Percentiles rank a stretch among this genome's conserved stretches.
These are phyloP conservation scores for Colletotrichum karsti DNA, from an alignment of 2,329 filamentous ascomycete genomes.

Conservation along the genomic window DNA sequence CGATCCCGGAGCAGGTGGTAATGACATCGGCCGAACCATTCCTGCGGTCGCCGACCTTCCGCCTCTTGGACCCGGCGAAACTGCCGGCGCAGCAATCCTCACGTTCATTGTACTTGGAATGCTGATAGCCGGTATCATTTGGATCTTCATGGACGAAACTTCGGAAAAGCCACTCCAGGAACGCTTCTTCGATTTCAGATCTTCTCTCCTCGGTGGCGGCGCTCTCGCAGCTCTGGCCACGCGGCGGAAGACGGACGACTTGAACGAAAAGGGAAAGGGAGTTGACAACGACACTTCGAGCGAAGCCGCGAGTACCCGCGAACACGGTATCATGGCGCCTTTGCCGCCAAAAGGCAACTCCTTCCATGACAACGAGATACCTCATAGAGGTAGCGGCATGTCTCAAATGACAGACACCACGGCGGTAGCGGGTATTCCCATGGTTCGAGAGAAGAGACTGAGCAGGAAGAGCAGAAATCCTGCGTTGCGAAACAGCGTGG, in stretches of 20 bases:
- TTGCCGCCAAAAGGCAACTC: neutral
- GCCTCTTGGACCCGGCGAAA: slow-evolving; percentile 59
- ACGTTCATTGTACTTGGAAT: slow-evolving; percentile 66
- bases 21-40: slow-evolving; percentile 52
- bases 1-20: slow-evolving; percentile 54
- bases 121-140: slow-evolving; percentile 61
- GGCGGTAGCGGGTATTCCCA: neutral
- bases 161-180: slow-evolving; percentile 41
- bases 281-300: slow-evolving; percentile 15
- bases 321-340: neutral
- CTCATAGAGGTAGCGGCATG: slow-evolving; percentile 3
- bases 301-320: slow-evolving; percentile 6
- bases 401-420: slow-evolving; percentile 18
- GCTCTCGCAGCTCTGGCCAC: slow-evolving; percentile 5
- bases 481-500: slow-evolving; percentile 17
- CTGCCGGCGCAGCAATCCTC: slow-evolving; percentile 71
- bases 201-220: slow-evolving; percentile 11
- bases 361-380: neutral
- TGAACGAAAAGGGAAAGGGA: slow-evolving; percentile 28
- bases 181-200: slow-evolving; percentile 39
- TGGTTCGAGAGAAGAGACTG: slow-evolving; percentile 21
- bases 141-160: slow-evolving; percentile 59
- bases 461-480: slow-evolving; percentile 8
- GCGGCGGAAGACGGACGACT: neutral
- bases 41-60: slow-evolving; percentile 42